phyloP scores from a whole-genome alignment of 1,284 basidiomycete species.

The Marasmius sp. region DNA sequence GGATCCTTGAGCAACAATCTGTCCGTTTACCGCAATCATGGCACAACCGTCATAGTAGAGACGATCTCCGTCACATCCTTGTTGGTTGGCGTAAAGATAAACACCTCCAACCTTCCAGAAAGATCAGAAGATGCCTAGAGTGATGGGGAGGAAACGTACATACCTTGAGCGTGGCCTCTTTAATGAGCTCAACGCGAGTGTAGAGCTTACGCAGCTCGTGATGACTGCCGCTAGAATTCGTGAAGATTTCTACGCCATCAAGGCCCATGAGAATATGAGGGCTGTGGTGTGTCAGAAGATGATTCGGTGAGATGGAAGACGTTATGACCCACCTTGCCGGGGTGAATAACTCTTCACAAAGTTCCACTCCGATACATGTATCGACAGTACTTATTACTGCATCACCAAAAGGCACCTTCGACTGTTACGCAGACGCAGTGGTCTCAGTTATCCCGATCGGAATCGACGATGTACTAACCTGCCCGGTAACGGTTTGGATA shows the following conservation, averaged over 20 bases:
- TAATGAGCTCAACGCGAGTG: slow-evolving; percentile 90
- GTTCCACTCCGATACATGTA: slow-evolving; percentile 93
- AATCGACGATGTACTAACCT: slow-evolving; percentile 46
- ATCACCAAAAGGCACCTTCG: slow-evolving; percentile 93
- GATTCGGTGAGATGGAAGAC: neutral
- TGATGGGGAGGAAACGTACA: neutral
- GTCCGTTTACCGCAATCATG: slow-evolving; percentile 94
- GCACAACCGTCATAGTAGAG: slow-evolving; percentile 98
- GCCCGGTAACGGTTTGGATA: slow-evolving; percentile 85
- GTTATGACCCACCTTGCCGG: slow-evolving; percentile 74
- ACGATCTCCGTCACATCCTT: slow-evolving; percentile 97
- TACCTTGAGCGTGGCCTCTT: slow-evolving; percentile 94
- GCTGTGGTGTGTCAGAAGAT: slow-evolving; percentile 37
- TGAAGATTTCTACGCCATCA: slow-evolving; percentile 98
- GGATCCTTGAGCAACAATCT: slow-evolving; percentile 90
- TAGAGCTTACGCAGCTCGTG: slow-evolving; percentile 96
- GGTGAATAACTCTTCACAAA: slow-evolving; percentile 98
- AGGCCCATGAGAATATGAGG: slow-evolving; percentile 97
- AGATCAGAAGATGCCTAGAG: neutral
- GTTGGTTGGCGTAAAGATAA: slow-evolving; percentile 98
- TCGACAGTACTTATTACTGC: slow-evolving; percentile 92
- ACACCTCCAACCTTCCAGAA: slow-evolving; percentile 82
- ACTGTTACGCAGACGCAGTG: slow-evolving; percentile 36
- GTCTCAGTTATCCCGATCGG: neutral
- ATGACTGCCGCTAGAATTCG: slow-evolving; percentile 96